Evolutionary conservation across 805 yeast genomes (phyloP).

Genomic region (Candida manassasensis): DNA sequence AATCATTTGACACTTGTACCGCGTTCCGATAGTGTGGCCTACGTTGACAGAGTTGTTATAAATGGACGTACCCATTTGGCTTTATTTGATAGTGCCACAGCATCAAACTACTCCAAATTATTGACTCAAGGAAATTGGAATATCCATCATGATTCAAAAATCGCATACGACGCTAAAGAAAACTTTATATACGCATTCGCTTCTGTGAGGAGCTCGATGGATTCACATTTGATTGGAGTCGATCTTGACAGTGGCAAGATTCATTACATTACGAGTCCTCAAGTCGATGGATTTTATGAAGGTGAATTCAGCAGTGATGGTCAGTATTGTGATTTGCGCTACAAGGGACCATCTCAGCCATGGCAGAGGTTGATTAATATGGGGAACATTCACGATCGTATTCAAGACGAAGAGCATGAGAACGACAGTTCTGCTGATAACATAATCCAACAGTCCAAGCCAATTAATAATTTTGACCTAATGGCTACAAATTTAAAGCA

Average conservation of each 20-base stretch:
- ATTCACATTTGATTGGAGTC: constrained; percentile 74
- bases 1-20: constrained; percentile 13
- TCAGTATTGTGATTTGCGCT: constrained; percentile 59
- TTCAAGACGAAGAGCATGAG: constrained; percentile 9
- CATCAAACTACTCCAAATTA: constrained; percentile 38
- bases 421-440: constrained; percentile 8
- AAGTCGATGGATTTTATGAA: constrained; percentile 55
- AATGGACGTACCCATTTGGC: constrained; percentile 69
- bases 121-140: constrained; percentile 78
- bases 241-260: constrained; percentile 34
- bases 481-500: constrained; percentile 17
- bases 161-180: constrained; percentile 44
- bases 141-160: constrained; percentile 60
- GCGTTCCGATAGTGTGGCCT: constrained; percentile 30
- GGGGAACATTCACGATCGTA: constrained; percentile 16
- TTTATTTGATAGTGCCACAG: constrained; percentile 59
- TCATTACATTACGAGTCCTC: constrained; percentile 44
- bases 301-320: constrained; percentile 73
- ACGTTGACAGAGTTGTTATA: constrained; percentile 64
- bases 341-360: constrained; percentile 76
- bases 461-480: constrained; percentile 16
- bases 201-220: constrained; percentile 71
- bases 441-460: constrained; percentile 10
- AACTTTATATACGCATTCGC: constrained; percentile 56
- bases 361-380: constrained; percentile 62